Base-by-base conservation (phyloP, 257 asterid genomes). In the Petrea volubilis region DNA sequence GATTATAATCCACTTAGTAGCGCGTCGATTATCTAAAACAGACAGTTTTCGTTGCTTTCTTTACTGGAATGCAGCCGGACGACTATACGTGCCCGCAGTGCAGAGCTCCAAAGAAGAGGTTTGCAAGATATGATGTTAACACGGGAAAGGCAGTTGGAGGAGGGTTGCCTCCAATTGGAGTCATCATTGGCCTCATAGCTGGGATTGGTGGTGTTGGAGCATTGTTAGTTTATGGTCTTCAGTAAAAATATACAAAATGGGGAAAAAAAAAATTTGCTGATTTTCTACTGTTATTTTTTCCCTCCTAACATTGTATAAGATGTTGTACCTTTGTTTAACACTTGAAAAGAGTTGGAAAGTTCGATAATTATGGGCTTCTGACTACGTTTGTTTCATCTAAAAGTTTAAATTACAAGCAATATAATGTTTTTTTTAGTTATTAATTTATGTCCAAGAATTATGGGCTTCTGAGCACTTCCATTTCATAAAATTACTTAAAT, bases 21-120 rank as follows among this genome's bases (percentile, higher is more conserved):
- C n/a, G 5, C 28, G 5, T 8, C 5, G 15, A 12, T n/a, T 34
- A 61, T n/a, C 31, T 23, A 29, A 49, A 5, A 15, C 10, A 36
- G 7, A 12, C 6, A 28, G 7, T 50, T 10, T 3, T 56, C 25
- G 58, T 74, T 36, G 31, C 20, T 46, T 50, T 49, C n/a, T 74
- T 6, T n/a, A 13, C 28, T 11, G 7, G 27, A 20, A 21, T 76
- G 87, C 82, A 94, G 98, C 85, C 87, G 71, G 98, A 89, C 4
- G 98, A 82, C 15, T 95, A 95, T 34, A 80, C 82, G 11, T 94
- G 99, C 81, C 97, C 98, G 8, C 98, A 95, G 15, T 95, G 99
- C 75, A 78, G 81, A 76, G 99, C 99, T 6, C 98, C 99, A 21
- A 95, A 92, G 88, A 95, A 95, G 92, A 92, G 98, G 79, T 92